Evolutionary conservation across 2,329 filamentous ascomycete species (phyloP).

Genomic region (Amylocarpus encephaloides): DNA sequence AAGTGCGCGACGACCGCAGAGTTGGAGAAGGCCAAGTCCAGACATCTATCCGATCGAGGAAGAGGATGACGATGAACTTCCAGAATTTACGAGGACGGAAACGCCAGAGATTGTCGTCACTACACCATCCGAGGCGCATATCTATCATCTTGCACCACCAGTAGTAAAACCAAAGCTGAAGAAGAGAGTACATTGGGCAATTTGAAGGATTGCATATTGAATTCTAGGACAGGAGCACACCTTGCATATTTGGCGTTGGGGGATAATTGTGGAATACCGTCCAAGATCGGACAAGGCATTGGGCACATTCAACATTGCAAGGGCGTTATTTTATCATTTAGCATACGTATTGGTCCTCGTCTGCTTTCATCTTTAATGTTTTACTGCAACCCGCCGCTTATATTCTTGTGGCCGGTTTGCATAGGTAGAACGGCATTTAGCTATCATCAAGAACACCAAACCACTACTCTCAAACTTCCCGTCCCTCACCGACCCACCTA

Average conservation of each 20-base stretch:
- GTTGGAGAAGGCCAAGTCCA: conserved; percentile 30
- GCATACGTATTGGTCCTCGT: no score
- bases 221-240: background rate
- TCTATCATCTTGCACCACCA: conserved; percentile 6
- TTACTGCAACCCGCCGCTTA: no score
- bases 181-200: conserved; percentile 30
- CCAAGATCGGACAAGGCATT: no score
- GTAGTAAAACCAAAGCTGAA: conserved; percentile 17
- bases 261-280: background rate
- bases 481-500: no score
- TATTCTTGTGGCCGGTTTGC: no score
- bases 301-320: no score
- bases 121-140: conserved; percentile 11
- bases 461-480: no score
- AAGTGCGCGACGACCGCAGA: conserved; percentile 21
- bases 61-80: conserved; percentile 23
- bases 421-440: no score
- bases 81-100: conserved; percentile 3
- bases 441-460: no score
- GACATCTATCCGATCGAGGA: conserved; percentile 29
- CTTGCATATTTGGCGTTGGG: conserved; percentile 2
- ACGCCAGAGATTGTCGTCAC: conserved; percentile 11
- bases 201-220: conserved; percentile 9
- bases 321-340: no score
- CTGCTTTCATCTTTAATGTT: no score